Evolutionary conservation across 2,329 filamentous ascomycete genomes (phyloP).

Genomic region (Scedosporium apiospermum): DNA sequence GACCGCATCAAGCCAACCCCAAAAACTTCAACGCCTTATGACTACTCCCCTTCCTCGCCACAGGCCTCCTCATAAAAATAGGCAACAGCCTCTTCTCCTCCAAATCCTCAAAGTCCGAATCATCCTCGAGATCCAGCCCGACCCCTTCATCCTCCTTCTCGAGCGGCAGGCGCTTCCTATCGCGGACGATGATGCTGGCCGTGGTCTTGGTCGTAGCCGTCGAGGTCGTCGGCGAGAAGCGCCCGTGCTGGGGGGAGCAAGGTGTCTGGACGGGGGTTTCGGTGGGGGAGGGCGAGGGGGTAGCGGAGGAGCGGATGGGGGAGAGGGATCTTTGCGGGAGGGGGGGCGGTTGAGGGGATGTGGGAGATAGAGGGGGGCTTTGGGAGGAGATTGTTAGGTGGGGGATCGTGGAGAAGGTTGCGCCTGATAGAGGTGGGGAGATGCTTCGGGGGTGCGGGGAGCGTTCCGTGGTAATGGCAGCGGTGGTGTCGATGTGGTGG

Average conservation of each 20-base stretch:
- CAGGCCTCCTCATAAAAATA: conserved; percentile 28
- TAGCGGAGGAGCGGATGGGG: background rate
- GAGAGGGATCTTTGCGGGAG: background rate
- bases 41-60: conserved; percentile 29
- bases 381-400: background rate
- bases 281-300: background rate
- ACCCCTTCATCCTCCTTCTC: conserved; percentile 5
- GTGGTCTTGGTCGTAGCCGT: background rate
- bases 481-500: background rate
- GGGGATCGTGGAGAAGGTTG: background rate
- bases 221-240: background rate
- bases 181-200: background rate
- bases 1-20: conserved; percentile 27
- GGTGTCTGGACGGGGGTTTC: background rate
- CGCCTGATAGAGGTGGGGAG: background rate
- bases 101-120: conserved; percentile 20
- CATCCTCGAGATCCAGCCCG: conserved; percentile 7
- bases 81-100: conserved; percentile 46
- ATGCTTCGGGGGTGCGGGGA: background rate
- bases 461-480: background rate
- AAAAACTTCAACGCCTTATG: conserved; percentile 46
- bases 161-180: background rate
- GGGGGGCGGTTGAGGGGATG: background rate
- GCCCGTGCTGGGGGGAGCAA: background rate
- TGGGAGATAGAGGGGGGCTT: background rate